Percentiles rank a stretch among this genome's conserved stretches.
Conservation (phyloP, 2,329 filamentous ascomycete genomes). For the Clarireedia paspali region DNA sequence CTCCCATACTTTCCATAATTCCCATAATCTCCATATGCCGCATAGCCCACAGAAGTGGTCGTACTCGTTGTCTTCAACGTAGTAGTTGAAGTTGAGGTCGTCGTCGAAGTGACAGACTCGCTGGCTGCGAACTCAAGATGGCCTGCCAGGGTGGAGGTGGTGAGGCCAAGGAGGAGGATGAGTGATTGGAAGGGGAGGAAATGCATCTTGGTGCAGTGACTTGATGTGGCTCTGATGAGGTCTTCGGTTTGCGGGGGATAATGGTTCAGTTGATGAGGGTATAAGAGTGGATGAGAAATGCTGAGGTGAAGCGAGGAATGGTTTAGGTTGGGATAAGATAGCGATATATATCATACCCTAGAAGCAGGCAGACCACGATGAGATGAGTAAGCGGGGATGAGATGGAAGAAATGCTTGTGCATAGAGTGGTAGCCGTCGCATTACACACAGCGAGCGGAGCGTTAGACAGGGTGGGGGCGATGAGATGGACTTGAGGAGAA, state of each 20-base stretch:
- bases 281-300: not conserved
- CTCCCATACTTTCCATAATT: constrained; percentile 8
- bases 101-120: not conserved
- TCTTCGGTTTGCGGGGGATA: not conserved
- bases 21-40: not conserved
- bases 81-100: not conserved
- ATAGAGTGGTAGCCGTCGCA: not conserved
- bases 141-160: not conserved
- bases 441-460: not conserved
- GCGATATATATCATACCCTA: not conserved
- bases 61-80: not conserved
- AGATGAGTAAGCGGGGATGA: not conserved
- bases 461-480: not conserved
- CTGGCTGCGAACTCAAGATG: not conserved
- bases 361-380: not conserved
- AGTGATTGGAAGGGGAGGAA: not conserved
- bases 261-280: not conserved
- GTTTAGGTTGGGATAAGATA: not conserved
- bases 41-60: not conserved
- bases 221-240: not conserved
- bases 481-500: too few species aligned
- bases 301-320: not conserved
- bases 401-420: not conserved
- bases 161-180: not conserved
- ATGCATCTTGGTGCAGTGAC: not conserved